Base-by-base conservation (phyloP, 169 alveolate species). In the Eimeria sp. region DNA sequence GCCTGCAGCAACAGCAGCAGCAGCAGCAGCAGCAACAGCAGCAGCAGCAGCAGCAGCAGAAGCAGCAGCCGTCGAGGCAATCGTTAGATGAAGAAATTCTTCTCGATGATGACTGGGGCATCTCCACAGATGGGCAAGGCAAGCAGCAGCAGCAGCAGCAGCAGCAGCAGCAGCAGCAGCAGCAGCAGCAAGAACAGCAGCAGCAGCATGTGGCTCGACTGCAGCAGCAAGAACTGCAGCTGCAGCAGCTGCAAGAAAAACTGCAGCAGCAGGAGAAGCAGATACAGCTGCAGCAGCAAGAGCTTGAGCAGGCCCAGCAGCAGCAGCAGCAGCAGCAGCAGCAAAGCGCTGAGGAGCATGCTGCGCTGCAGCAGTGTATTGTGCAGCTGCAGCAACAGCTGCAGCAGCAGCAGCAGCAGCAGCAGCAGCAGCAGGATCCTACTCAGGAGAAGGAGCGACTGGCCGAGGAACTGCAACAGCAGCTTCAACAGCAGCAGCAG, bases 101-200 rank as follows among this genome's bases (percentile, higher is more conserved):
- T 16, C 60, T 76, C 33, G n/a, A 1, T 46, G 89, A 80, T 27
- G 71, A 54, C 49, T 80, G 89, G 89, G 89, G 89, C 23, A 25
- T n/a, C 14, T 80, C 72, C 0, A 30, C 72, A n/a, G 62, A 77
- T 13, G 66, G 25, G 40, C 37, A 77, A 27, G 64, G 87, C 54
- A 52, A 43, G 85, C 37, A 40, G 62, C 66, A 13, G 66, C 66
- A 58, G n/a, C 27, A 76, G 62, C 62, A 76, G 60, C 62, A 43
- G 85, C 85, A 76, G 85, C 85, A 43, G 85, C 85, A 76, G 85
- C 78, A 68, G 23, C 37, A 68, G 78, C 78, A 68, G 18, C 78
- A 68, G 27, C 78, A 68, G n/a, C 62, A 76, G 58, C 68, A 77
- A 66, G 66, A 77, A 40, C 58, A 77, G 43, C 88, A 46, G 88